Base-by-base conservation (phyloP, 305 asterid genomes). In the Fraxinus velutina region DNA sequence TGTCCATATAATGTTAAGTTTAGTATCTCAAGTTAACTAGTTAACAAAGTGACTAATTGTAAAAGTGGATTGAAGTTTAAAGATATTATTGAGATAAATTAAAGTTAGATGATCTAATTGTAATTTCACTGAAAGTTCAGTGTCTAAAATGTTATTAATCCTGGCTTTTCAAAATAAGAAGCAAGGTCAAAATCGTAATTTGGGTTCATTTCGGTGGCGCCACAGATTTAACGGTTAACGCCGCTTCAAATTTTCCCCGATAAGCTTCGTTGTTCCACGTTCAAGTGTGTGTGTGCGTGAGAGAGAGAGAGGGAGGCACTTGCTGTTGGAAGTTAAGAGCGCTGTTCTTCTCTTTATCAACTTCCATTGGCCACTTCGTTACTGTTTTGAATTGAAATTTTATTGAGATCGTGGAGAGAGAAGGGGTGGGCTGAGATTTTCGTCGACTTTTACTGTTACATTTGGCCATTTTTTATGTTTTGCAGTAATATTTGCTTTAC, bases 211-310 rank as follows among this genome's bases (percentile, higher is more conserved):
- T 80, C 21, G 27, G 83, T 19, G 34, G 55, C 66, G 80, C 79
- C 52, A 76, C 85, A 80, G 50, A 64, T 78, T 79, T 82, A 84
- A 84, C 88, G 89, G 74, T 79, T 87, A 83, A 87, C 82, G 57
- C 83, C 75, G 80, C 81, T 84, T 29, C 73, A 22, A 22, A 64
- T 9, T 29, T 22, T 64, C 47, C 34, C 74, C 36, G 36, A 66
- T 64, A 64, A 30, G 17, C 81, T 50, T 57, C 85, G 64, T 83
- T 77, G 81, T 78, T 62, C 52, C 72, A 78, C 62, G 44, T 57
- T 70, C 80, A 50, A 21, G 9, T 17, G 71, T 71, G 55, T 30
- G n/a, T 22, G 24, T 22, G 24, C 24, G 24, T 22, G 24, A 22
- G 24, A 22, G 24, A 10, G 37, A 44, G 82, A 64, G 86, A 62